Percentiles rank a stretch among this genome's conserved stretches.
Evolutionary conservation across 2,329 filamentous ascomycete genomes (phyloP).

Genomic region (Botryotinia globosa): DNA sequence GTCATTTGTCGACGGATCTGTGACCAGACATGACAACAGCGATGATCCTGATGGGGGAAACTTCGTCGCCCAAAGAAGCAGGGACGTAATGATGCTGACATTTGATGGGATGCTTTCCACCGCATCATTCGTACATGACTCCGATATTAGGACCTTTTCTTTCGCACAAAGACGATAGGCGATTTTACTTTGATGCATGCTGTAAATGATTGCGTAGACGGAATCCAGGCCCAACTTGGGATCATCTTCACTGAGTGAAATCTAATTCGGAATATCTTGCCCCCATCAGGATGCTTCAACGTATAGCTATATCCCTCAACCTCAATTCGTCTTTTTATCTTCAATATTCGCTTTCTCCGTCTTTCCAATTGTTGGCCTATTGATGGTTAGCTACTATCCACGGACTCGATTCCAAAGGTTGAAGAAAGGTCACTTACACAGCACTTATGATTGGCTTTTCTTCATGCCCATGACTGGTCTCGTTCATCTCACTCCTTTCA

Average conservation of each 20-base stretch:
- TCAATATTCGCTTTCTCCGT: background rate
- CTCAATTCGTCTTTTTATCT: background rate
- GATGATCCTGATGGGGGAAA: background rate
- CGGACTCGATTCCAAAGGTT: background rate
- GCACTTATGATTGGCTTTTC: conserved; percentile 25
- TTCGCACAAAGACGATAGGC: background rate
- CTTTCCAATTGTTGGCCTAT: conserved; percentile 1
- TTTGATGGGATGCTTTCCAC: background rate
- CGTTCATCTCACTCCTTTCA: conserved; percentile 35
- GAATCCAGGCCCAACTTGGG: background rate
- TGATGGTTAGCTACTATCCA: background rate
- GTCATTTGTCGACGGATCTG: background rate
- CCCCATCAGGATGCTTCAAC: too few relatives aligned
- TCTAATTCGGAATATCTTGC: background rate
- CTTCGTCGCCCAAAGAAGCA: background rate
- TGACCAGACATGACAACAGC: background rate
- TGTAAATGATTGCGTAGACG: background rate
- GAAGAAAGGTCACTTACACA: conserved; percentile 25
- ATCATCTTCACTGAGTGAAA: background rate
- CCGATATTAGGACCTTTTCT: background rate
- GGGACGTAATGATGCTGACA: background rate
- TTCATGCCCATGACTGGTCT: conserved; percentile 34
- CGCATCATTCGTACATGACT: background rate
- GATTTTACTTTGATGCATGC: background rate
- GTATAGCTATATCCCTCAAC: background rate